Conservation (phyloP, 169 alveolate species). For the Cryptosporidium canis region DNA sequence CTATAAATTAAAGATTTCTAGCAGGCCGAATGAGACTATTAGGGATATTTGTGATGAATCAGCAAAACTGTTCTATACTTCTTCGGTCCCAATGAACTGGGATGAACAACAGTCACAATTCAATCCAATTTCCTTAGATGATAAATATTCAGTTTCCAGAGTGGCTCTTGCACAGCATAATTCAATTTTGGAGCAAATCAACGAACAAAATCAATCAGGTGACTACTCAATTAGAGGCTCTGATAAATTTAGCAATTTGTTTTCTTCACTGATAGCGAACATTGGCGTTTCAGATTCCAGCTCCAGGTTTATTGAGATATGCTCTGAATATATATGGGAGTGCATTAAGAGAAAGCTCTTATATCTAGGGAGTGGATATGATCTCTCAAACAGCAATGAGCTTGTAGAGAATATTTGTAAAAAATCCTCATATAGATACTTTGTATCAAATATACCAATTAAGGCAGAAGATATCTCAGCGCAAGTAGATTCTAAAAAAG, state of each 20-base stretch:
- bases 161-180: conserved; percentile 53
- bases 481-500: background rate
- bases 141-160: conserved; percentile 43
- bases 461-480: background rate
- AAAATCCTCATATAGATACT: conserved; percentile 44
- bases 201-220: conserved; percentile 24
- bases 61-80: conserved; percentile 22
- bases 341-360: conserved; percentile 18
- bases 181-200: conserved; percentile 24
- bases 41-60: conserved; percentile 28
- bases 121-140: conserved; percentile 3
- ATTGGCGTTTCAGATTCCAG: conserved; percentile 34
- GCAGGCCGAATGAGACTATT: conserved; percentile 1
- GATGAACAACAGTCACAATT: conserved; percentile 54
- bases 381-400: conserved; percentile 33
- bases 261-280: background rate
- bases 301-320: conserved; percentile 28
- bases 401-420: conserved; percentile 18
- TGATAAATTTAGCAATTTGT: conserved; percentile 6
- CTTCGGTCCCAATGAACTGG: conserved; percentile 68
- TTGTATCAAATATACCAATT: conserved; percentile 14
- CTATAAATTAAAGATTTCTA: background rate
- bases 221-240: conserved; percentile 32
- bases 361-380: conserved; percentile 45
- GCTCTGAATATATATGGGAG: conserved; percentile 49